These are phyloP conservation scores for Colletotrichum australisinense DNA, from an alignment of 2,329 filamentous ascomycete species.

Conservation along the genomic window DNA sequence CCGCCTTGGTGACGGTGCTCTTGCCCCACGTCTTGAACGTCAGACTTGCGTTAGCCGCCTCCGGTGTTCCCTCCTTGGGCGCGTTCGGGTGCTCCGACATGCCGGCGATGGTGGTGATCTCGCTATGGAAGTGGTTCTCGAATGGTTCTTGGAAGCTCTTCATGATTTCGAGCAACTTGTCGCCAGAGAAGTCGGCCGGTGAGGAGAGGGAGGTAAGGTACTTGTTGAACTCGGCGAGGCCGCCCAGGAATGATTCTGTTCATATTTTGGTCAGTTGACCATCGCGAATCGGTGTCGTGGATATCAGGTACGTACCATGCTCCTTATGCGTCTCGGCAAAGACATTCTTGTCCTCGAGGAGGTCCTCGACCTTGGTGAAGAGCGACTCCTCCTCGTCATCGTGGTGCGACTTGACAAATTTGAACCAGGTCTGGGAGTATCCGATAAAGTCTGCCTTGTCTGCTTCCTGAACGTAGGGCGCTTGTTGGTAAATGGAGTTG, in stretches of 20 bases:
- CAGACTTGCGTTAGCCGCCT: conserved; percentile 56
- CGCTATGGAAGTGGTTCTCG: conserved; percentile 65
- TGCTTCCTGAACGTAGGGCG: conserved; percentile 59
- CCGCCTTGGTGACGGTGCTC: conserved; percentile 71
- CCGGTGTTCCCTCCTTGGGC: conserved; percentile 57
- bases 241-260: conserved; percentile 60
- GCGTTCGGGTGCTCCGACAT: conserved; percentile 62
- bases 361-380: conserved; percentile 65
- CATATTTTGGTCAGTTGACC: not conserved
- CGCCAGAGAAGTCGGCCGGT: conserved; percentile 55
- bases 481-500: conserved; percentile 73
- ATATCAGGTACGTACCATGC: conserved; percentile 56
- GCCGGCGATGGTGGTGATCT: conserved; percentile 62
- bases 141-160: conserved; percentile 61
- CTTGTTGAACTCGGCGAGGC: conserved; percentile 61
- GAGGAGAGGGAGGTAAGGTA: conserved; percentile 59
- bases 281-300: not conserved
- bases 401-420: conserved; percentile 70
- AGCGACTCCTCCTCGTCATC: conserved; percentile 69
- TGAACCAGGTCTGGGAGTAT: conserved; percentile 68
- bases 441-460: conserved; percentile 68
- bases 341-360: conserved; percentile 61
- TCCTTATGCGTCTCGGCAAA: conserved; percentile 65
- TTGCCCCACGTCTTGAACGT: conserved; percentile 73
- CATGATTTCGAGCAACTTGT: conserved; percentile 62